Conservation (phyloP, 2,329 filamentous ascomycete species). For the Fusarium falciforme region DNA sequence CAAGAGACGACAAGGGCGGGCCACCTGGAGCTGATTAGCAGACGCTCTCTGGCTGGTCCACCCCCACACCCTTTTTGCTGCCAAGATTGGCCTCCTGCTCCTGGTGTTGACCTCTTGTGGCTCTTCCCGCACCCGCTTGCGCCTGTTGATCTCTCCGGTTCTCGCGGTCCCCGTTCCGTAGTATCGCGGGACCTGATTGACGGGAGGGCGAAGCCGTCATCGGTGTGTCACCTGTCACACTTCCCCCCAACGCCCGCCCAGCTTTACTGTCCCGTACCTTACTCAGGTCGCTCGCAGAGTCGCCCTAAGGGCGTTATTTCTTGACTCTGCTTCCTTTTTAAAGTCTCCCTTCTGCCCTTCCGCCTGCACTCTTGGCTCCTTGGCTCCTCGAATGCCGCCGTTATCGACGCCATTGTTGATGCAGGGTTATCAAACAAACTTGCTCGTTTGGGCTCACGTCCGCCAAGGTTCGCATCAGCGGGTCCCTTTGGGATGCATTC, state of each 20-base stretch:
- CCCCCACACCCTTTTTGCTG: constrained; percentile 32
- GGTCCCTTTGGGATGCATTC: constrained; percentile 5
- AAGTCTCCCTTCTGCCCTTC: constrained; percentile 1
- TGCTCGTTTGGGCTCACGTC: constrained; percentile 16
- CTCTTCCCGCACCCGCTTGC: constrained; percentile 29
- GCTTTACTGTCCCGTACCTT: not conserved
- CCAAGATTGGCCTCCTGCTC: constrained; percentile 23
- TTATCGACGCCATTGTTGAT: constrained; percentile 21
- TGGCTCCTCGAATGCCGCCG: constrained; percentile 19
- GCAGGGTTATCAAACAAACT: constrained; percentile 23
- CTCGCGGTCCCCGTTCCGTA: constrained; percentile 33
- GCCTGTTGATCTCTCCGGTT: constrained; percentile 22
- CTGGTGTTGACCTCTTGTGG: constrained; percentile 24
- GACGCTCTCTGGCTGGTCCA: constrained; percentile 35
- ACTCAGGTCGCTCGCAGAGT: not conserved
- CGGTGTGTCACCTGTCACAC: constrained; percentile 20
- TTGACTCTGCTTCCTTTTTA: not conserved
- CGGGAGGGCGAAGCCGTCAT: constrained; percentile 25
- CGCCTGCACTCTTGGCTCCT: not conserved
- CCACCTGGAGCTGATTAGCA: constrained; percentile 37
- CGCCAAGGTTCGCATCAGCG: constrained; percentile 13
- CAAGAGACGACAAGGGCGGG: constrained; percentile 27
- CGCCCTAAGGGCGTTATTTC: constrained; percentile 1
- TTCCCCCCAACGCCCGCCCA: not conserved
- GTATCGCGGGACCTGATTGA: constrained; percentile 32